Evolutionary conservation across 208 protist genomes (phyloP).

Genomic region (Crithidia thermophila): DNA sequence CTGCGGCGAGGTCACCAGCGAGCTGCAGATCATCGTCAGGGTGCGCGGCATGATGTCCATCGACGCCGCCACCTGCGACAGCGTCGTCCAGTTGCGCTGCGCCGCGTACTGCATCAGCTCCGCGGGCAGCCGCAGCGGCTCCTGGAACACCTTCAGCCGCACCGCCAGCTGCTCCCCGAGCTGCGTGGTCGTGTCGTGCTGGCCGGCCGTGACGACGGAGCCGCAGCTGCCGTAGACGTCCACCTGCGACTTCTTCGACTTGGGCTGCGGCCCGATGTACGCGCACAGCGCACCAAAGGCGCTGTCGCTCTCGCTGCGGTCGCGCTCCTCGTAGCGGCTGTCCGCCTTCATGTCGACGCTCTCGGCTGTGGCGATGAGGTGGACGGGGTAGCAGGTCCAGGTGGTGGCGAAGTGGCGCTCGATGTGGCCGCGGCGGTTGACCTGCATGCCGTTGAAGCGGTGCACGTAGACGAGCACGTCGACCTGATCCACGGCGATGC

Average conservation of each 20-base stretch:
- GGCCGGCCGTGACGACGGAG: slow-evolving; percentile 38
- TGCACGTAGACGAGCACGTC: slow-evolving; percentile 84
- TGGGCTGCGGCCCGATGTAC: slow-evolving; percentile 78
- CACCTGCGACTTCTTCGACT: slow-evolving; percentile 30
- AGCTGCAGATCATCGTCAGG: slow-evolving; percentile 72
- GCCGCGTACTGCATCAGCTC: slow-evolving; percentile 53
- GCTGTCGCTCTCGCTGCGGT: slow-evolving; percentile 59
- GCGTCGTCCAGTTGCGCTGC: slow-evolving; percentile 69
- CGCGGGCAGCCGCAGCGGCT: slow-evolving; percentile 55
- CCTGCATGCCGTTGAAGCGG: slow-evolving; percentile 76
- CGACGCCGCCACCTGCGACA: slow-evolving; percentile 60
- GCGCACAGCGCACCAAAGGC: slow-evolving; percentile 56
- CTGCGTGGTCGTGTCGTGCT: slow-evolving; percentile 32
- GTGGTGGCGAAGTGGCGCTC: slow-evolving; percentile 71
- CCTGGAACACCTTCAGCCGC: slow-evolving; percentile 39
- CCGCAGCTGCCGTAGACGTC: slow-evolving; percentile 64
- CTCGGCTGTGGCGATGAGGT: slow-evolving; percentile 57
- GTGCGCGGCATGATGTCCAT: slow-evolving; percentile 55
- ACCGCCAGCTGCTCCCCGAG: slow-evolving; percentile 42
- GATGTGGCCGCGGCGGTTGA: slow-evolving; percentile 57
- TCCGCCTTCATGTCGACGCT: slow-evolving; percentile 72
- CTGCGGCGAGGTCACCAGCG: slow-evolving; percentile 68
- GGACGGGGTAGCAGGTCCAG: slow-evolving; percentile 81
- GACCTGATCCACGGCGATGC: slow-evolving; percentile 63
- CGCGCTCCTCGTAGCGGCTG: slow-evolving; percentile 73